Conservation (phyloP, 2,329 filamentous ascomycete species). For the Madurella fahalii region DNA sequence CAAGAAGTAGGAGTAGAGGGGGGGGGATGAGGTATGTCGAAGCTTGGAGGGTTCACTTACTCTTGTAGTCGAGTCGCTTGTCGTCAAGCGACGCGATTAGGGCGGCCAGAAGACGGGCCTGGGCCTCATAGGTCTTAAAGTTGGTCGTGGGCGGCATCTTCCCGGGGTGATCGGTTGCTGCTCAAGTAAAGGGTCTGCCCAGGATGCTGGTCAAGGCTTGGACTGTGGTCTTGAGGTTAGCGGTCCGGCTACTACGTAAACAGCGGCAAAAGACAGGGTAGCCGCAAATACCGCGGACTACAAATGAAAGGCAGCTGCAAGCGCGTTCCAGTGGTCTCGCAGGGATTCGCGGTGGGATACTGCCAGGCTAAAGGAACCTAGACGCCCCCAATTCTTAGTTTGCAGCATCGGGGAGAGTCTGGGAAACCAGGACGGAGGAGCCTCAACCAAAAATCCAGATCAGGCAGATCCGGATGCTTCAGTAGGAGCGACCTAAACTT, state of each 20-base stretch:
- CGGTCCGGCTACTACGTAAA: no score
- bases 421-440: neutral
- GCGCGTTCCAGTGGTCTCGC: no score
- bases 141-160: constrained; percentile 38
- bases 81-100: constrained; percentile 55
- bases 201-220: no score
- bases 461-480: no score
- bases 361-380: no score
- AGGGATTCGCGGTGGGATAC: no score
- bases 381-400: no score
- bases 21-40: neutral
- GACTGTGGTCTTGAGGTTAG: no score
- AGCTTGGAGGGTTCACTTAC: constrained; percentile 39
- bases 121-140: constrained; percentile 57
- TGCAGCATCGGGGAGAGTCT: neutral
- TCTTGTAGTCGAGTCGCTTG: constrained; percentile 55
- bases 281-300: no score
- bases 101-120: constrained; percentile 57
- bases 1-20: neutral
- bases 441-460: constrained; percentile 1
- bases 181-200: neutral
- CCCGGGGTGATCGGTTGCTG: neutral
- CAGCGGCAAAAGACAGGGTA: no score
- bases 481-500: neutral
- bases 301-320: no score